A percentile compares a stretch with the other conserved stretches of the same genome.
Conservation (phyloP, 495 filamentous ascomycete species). For the Sordaria brevicollis region DNA sequence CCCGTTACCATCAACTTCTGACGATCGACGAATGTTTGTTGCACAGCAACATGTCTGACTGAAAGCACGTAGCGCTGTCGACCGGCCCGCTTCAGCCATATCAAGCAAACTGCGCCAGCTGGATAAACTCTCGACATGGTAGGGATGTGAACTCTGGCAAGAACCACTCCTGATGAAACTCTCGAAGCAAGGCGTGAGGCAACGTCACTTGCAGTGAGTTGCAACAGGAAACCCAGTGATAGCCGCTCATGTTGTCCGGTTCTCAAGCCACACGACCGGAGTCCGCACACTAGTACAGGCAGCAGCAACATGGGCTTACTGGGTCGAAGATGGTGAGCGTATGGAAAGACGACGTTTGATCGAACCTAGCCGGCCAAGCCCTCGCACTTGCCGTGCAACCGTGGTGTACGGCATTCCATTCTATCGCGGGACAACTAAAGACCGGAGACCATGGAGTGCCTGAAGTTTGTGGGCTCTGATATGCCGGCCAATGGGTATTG, state of each 20-base stretch:
- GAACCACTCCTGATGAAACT: not conserved
- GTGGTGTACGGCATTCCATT: not conserved
- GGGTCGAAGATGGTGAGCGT: not conserved
- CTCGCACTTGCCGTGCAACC: not conserved
- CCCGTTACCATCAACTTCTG: not conserved
- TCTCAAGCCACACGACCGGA: not conserved
- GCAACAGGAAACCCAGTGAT: not conserved
- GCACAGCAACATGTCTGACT: not conserved
- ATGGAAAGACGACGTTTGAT: not conserved
- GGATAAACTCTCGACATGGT: not conserved
- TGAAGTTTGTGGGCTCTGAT: not conserved
- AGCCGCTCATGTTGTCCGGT: not conserved
- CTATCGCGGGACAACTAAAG: not conserved
- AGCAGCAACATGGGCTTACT: not conserved
- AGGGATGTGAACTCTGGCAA: not conserved
- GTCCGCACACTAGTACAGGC: not conserved
- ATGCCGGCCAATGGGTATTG: not conserved
- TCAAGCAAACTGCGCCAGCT: not conserved
- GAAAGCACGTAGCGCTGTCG: not conserved
- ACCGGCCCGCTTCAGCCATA: not conserved
- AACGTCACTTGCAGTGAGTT: not conserved
- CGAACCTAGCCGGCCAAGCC: not conserved
- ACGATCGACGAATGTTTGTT: not conserved
- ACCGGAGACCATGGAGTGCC: not conserved
- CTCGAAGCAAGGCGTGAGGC: not conserved